These are phyloP conservation scores for Pyricularia sp. DNA, from an alignment of 2,329 filamentous ascomycete species.

Conservation along the genomic window DNA sequence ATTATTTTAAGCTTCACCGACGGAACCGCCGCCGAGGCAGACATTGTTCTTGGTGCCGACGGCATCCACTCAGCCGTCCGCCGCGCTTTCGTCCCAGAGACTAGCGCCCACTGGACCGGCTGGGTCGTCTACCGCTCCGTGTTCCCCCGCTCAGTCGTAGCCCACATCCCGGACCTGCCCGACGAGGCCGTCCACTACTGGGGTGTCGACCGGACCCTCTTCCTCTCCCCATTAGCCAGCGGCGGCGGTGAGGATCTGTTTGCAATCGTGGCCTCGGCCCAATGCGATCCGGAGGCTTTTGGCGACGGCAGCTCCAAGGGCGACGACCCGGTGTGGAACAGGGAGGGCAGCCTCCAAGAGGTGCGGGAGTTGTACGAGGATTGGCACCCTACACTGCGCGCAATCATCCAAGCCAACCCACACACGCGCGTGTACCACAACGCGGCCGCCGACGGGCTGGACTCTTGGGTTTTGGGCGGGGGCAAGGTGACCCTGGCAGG, in stretches of 20 bases:
- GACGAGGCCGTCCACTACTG: conserved; percentile 34
- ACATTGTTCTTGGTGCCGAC: conserved; percentile 42
- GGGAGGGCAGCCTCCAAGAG: conserved; percentile 23
- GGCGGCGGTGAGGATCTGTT: conserved; percentile 21
- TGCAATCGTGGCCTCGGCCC: conserved; percentile 31
- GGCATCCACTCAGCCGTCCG: conserved; percentile 40
- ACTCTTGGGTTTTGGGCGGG: conserved; percentile 29
- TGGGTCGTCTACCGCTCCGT: conserved; percentile 34
- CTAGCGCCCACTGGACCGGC: conserved; percentile 30
- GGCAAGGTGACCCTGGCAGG: conserved; percentile 25
- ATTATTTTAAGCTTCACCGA: conserved; percentile 36
- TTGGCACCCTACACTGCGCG: conserved; percentile 31
- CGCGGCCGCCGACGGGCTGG: conserved; percentile 26
- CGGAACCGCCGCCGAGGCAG: conserved; percentile 29
- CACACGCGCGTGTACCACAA: conserved; percentile 32
- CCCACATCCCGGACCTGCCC: conserved; percentile 26
- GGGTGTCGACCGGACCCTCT: conserved; percentile 31
- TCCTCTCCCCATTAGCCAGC: conserved; percentile 29
- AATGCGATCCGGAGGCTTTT: conserved; percentile 23
- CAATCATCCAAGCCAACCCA: conserved; percentile 29
- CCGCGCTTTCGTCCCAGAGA: conserved; percentile 30
- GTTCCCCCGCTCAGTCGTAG: conserved; percentile 29
- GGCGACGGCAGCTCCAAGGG: conserved; percentile 15
- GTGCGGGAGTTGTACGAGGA: conserved; percentile 27
- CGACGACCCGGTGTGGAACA: conserved; percentile 27